phyloP scores from a whole-genome alignment of 306 rosid species.

The Vigna radiata region DNA sequence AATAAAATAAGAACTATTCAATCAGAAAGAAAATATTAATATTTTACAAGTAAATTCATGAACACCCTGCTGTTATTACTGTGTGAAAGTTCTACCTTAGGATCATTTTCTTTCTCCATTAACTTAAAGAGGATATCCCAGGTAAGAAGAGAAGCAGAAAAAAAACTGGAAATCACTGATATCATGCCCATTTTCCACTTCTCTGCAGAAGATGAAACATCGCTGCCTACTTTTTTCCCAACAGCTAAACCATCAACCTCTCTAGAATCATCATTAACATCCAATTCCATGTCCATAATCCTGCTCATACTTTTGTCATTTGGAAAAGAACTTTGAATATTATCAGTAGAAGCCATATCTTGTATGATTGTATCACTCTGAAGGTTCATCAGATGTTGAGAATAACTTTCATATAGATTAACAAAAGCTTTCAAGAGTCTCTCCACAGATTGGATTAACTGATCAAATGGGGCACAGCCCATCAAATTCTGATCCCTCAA shows the following conservation, averaged over 20 bases:
- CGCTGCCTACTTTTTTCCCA: slow-evolving; percentile 49
- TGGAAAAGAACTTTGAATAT: slow-evolving; percentile 44
- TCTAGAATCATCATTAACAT: slow-evolving; percentile 69
- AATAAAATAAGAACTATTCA: slow-evolving; percentile 21
- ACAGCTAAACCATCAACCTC: slow-evolving; percentile 61
- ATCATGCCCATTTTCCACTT: slow-evolving; percentile 79
- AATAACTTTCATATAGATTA: slow-evolving; percentile 66
- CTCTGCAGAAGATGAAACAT: slow-evolving; percentile 55
- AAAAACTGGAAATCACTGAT: slow-evolving; percentile 70
- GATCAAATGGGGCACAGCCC: slow-evolving; percentile 55
- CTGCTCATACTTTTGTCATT: slow-evolving; percentile 62
- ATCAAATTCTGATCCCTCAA: slow-evolving; percentile 53
- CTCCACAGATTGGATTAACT: slow-evolving; percentile 61
- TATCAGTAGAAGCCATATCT: slow-evolving; percentile 55
- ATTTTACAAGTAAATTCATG: slow-evolving; percentile 9
- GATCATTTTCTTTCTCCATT: slow-evolving; percentile 70
- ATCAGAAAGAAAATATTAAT: slow-evolving; percentile 6
- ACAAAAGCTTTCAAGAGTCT: slow-evolving; percentile 72
- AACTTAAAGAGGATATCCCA: slow-evolving; percentile 77
- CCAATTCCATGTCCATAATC: slow-evolving; percentile 84
- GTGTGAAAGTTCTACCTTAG: slow-evolving; percentile 57
- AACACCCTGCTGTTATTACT: slow-evolving; percentile 30
- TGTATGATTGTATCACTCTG: slow-evolving; percentile 53
- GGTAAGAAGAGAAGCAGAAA: slow-evolving; percentile 65
- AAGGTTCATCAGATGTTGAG: slow-evolving; percentile 52